Evolutionary conservation across 768 basidiomycete genomes (phyloP), one percentile per base, ranked within the genome.

Genomic region (Lentinula guzmanii): DNA sequence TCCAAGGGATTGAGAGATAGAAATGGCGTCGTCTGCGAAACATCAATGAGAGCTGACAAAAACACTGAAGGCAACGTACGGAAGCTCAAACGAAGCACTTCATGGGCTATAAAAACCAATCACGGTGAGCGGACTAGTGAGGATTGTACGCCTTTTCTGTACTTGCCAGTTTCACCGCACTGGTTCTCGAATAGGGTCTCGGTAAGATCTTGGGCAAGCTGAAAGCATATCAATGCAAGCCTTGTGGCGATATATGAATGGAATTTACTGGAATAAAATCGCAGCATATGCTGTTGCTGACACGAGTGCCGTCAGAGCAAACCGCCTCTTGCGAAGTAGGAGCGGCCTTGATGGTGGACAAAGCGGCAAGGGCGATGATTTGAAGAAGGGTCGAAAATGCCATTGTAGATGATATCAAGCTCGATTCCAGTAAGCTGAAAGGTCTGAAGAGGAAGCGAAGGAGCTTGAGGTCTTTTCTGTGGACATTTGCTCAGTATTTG

Each of bases 131-230:
- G 11, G 4, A 33, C n/a, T 16, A 9, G 15, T 52, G 4, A 16
- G 31, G 10, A 52, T 51, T 33, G 28, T 2, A 48, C n/a, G 5
- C 31, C 6, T 13, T 33, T n/a, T 5, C 1, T 10, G 9, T 21
- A 52, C 51, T 52, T 8, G 11, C 51, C 51, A 24, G 39, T 58
- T 61, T 74, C 72, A 48, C 74, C 72, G 61, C 75, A 76, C 61
- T 74, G 68, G 45, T 66, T 70, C 35, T 74, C 71, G 68, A 75
- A 75, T 24, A 76, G 68, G 35, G 68, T 66, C 45, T 69, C 43
- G 63, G 74, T 74, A 18, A 76, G 62, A 58, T 70, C 68, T 67
- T 72, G 13, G 21, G 56, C 56, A 33, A 58, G 56, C 56, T 28
- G 28, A 28, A 28, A 28, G 28, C 28, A 28, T 28, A 28, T 28